phyloP scores from a whole-genome alignment of 306 rosid genomes.

The Glycine latifolia region DNA sequence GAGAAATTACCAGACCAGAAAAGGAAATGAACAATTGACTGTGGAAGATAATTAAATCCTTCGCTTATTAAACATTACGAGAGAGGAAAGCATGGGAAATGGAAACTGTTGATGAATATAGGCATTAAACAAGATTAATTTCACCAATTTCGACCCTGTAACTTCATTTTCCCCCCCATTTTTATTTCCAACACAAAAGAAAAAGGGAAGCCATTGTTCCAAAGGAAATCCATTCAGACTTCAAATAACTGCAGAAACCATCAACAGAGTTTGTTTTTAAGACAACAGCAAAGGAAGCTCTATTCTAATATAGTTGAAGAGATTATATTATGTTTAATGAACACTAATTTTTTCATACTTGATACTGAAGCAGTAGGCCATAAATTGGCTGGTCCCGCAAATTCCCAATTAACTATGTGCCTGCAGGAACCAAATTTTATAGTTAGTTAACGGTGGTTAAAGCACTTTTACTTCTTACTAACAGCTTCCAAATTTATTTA shows the following conservation, averaged over 20 bases:
- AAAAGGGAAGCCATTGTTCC: conserved; percentile 6
- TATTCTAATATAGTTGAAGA: not conserved
- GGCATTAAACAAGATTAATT: not conserved
- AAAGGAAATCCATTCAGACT: conserved; percentile 9
- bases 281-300: no score
- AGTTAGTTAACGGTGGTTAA: conserved; percentile 60
- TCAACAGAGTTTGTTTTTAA: conserved; percentile 6
- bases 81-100: not conserved
- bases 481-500: conserved; percentile 33
- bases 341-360: conserved; percentile 62
- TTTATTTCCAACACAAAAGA: conserved; percentile 33
- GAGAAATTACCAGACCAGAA: no score
- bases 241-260: conserved; percentile 4
- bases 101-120: not conserved
- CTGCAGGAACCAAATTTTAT: conserved; percentile 94
- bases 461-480: conserved; percentile 36
- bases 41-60: conserved; percentile 1
- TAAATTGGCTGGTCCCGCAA: conserved; percentile 64
- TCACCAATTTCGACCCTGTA: conserved; percentile 9
- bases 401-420: conserved; percentile 81
- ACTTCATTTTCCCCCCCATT: not conserved
- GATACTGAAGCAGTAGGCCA: conserved; percentile 69
- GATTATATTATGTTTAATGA: conserved; percentile 52
- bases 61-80: conserved; percentile 1
- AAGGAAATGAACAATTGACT: no score